These are phyloP conservation scores for Nicotiana knightiana DNA, from an alignment of 257 asterid species.

Conservation along the genomic window DNA sequence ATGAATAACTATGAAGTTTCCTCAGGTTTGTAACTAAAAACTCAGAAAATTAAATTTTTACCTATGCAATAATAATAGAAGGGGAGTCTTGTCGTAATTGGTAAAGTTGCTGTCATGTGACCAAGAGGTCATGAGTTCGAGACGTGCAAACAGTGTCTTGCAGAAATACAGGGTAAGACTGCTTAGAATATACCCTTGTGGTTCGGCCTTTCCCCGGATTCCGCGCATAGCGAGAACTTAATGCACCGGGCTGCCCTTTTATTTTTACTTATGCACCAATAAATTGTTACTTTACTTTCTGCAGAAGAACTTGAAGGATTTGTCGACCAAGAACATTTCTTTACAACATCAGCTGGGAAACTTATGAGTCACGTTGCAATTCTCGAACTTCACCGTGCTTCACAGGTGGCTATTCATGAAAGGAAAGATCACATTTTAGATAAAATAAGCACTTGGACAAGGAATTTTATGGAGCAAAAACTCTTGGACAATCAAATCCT, in stretches of 20 bases:
- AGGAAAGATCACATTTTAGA: slow-evolving; percentile 28
- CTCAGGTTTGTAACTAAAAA: slow-evolving; percentile 9
- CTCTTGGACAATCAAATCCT: slow-evolving; percentile 14
- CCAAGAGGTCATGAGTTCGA: no score
- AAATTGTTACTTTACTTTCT: background rate
- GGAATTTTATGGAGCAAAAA: slow-evolving; percentile 25
- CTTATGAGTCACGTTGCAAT: slow-evolving; percentile 9
- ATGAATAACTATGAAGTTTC: slow-evolving; percentile 24
- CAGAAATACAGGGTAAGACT: no score
- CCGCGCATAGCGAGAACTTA: no score
- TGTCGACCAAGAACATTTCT: slow-evolving; percentile 19
- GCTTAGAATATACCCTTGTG: no score
- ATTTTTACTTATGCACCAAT: no score
- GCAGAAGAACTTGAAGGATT: slow-evolving; percentile 33
- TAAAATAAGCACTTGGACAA: slow-evolving; percentile 30
- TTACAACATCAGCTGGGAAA: background rate
- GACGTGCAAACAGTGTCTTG: no score
- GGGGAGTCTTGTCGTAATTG: no score
- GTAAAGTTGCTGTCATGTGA: no score
- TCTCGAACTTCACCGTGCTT: slow-evolving; percentile 43
- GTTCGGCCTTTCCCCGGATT: no score
- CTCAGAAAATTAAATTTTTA: background rate
- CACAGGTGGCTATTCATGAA: slow-evolving; percentile 22
- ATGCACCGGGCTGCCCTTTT: no score
- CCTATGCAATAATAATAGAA: no score